Conservation (phyloP, 2,329 filamentous ascomycete genomes). For the Xylariaceae sp. region DNA sequence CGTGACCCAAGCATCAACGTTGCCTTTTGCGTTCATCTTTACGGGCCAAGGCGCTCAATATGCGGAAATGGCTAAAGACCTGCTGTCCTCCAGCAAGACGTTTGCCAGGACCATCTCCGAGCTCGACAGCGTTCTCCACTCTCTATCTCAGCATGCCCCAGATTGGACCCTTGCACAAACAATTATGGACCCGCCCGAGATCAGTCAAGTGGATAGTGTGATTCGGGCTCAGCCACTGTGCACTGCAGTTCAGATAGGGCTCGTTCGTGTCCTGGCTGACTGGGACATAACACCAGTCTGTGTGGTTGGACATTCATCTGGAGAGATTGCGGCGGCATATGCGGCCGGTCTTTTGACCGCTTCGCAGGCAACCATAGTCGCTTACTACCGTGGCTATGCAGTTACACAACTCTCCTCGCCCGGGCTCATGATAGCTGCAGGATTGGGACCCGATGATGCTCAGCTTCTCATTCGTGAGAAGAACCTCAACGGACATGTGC, state of each 20-base stretch:
- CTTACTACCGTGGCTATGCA: slow-evolving; percentile 18
- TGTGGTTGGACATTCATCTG: slow-evolving; percentile 27
- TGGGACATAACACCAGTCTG: slow-evolving; percentile 13
- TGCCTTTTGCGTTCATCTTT: slow-evolving; percentile 16
- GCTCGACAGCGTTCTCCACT: slow-evolving; percentile 9
- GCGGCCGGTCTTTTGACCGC: slow-evolving; percentile 26
- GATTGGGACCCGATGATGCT: background rate
- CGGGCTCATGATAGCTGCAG: slow-evolving; percentile 22
- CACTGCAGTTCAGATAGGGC: slow-evolving; percentile 20
- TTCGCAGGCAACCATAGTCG: slow-evolving; percentile 14
- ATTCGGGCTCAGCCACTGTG: slow-evolving; percentile 16
- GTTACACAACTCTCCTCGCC: background rate
- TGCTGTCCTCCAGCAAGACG: slow-evolving; percentile 16
- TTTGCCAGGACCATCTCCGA: slow-evolving; percentile 16
- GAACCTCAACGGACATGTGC: background rate
- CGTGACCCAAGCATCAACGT: no score
- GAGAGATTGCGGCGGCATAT: slow-evolving; percentile 39
- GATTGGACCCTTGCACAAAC: slow-evolving; percentile 13
- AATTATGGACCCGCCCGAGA: background rate
- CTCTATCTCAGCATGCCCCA: background rate
- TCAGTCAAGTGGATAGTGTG: slow-evolving; percentile 2
- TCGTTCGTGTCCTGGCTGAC: slow-evolving; percentile 13
- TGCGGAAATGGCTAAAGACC: slow-evolving; percentile 28
- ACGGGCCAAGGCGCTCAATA: slow-evolving; percentile 31
- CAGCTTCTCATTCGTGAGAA: background rate